phyloP scores from a whole-genome alignment of 208 protist genomes.

The Balamuthia mandrillaris region DNA sequence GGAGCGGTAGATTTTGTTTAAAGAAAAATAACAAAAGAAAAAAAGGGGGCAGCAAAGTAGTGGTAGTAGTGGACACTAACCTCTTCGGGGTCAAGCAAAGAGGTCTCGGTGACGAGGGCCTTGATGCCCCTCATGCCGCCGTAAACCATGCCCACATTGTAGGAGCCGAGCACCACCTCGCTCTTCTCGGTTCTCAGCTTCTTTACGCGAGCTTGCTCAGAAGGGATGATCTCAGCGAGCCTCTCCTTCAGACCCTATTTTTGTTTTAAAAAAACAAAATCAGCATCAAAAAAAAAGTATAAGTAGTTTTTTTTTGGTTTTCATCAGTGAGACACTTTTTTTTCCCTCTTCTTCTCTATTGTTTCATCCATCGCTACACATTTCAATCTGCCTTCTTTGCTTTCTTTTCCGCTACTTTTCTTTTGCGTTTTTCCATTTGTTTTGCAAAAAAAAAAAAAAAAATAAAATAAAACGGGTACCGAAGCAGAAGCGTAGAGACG shows the following conservation, averaged over 20 bases:
- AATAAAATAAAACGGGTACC: too few relatives aligned
- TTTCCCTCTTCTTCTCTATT: too few relatives aligned
- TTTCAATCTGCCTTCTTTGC: too few relatives aligned
- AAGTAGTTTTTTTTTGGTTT: too few relatives aligned
- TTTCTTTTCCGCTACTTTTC: too few relatives aligned
- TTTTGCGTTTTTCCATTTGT: too few relatives aligned
- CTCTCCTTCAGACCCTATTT: conserved; percentile 10
- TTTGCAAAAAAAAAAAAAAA: too few relatives aligned
- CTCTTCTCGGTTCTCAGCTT: conserved; percentile 26
- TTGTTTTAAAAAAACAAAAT: too few relatives aligned
- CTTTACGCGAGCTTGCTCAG: conserved; percentile 25
- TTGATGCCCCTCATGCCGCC: conserved; percentile 92
- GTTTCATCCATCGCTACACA: too few relatives aligned
- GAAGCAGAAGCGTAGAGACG: too few relatives aligned
- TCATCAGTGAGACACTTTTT: too few relatives aligned
- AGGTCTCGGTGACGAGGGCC: conserved; percentile 92
- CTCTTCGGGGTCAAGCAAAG: conserved; percentile 88
- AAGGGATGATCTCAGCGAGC: not conserved
- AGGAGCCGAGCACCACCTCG: not conserved
- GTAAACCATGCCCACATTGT: conserved; percentile 65
- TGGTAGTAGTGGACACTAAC: conserved; percentile 30
- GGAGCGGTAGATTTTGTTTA: not conserved
- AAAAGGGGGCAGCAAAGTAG: not conserved
- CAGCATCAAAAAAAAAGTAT: too few relatives aligned
- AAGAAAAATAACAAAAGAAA: not conserved